Evolutionary conservation across 768 basidiomycete species (phyloP).

Genomic region (Hebeloma cylindrosporum): DNA sequence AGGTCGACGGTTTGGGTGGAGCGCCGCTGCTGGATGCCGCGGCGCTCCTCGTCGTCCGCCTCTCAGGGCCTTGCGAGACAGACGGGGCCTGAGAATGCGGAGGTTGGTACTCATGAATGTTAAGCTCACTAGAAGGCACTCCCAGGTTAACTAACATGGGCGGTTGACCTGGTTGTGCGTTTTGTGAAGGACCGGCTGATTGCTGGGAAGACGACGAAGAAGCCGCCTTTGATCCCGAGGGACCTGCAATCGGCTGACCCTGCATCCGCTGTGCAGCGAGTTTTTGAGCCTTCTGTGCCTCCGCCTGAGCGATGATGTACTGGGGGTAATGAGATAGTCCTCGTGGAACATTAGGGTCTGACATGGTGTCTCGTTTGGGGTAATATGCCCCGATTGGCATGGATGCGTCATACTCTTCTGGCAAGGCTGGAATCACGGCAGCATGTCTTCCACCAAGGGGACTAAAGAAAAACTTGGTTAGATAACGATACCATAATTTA

Average conservation of each 20-base stretch:
- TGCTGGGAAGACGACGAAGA: not conserved
- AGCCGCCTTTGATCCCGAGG: constrained; percentile 14
- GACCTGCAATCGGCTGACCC: constrained; percentile 20
- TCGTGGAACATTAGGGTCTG: constrained; percentile 32
- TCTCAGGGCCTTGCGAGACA: constrained; percentile 12
- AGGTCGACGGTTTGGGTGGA: constrained; percentile 4
- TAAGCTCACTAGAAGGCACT: constrained; percentile 19
- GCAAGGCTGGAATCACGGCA: constrained; percentile 76
- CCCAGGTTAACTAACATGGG: not conserved
- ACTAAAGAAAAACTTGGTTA: constrained; percentile 34
- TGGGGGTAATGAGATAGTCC: constrained; percentile 49
- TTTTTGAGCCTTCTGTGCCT: constrained; percentile 32
- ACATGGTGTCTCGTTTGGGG: constrained; percentile 31
- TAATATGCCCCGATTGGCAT: constrained; percentile 49
- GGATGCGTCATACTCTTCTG: constrained; percentile 65
- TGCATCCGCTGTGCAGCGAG: constrained; percentile 23
- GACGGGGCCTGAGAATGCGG: constrained; percentile 11
- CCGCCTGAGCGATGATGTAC: constrained; percentile 45
- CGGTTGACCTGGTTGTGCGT: constrained; percentile 1
- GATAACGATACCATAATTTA: constrained; percentile 6
- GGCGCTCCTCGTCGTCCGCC: constrained; percentile 19
- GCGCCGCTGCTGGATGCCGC: constrained; percentile 10
- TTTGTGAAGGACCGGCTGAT: not conserved
- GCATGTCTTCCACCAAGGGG: constrained; percentile 81
- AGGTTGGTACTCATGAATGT: constrained; percentile 30